A percentile compares a stretch with the other conserved stretches of the same genome.
phyloP scores from a whole-genome alignment of 805 yeast genomes.

The Suhomyces xylopsoci region DNA sequence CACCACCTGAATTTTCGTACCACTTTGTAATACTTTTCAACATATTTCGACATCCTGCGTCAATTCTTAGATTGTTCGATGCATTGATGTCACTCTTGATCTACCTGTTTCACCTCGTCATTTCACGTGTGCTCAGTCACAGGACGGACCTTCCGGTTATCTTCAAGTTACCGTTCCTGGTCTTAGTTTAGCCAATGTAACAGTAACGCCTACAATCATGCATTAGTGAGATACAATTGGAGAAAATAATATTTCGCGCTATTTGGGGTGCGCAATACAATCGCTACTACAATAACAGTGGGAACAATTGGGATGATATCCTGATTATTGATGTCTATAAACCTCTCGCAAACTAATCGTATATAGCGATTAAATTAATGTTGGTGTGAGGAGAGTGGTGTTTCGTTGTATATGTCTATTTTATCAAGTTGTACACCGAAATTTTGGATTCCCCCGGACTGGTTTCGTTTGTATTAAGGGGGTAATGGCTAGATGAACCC shows the following conservation, averaged over 20 bases:
- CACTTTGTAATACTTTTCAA: background rate
- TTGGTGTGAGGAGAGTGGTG: background rate
- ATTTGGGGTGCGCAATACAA: background rate
- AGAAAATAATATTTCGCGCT: background rate
- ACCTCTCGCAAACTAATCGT: background rate
- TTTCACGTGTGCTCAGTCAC: background rate
- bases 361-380: background rate
- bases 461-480: background rate
- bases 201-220: background rate
- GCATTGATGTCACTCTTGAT: background rate
- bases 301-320: background rate
- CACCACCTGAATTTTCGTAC: background rate
- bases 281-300: background rate
- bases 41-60: background rate
- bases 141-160: background rate
- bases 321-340: background rate
- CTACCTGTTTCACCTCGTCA: background rate
- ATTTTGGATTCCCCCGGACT: slow-evolving; percentile 4
- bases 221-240: background rate
- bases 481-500: background rate
- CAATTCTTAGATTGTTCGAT: background rate
- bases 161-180: background rate
- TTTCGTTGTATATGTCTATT: background rate
- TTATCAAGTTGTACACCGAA: slow-evolving; percentile 6
- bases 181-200: background rate